These are phyloP conservation scores for Gnetum montanum DNA, from an alignment of 75 land plant species.

Conservation along the genomic window DNA sequence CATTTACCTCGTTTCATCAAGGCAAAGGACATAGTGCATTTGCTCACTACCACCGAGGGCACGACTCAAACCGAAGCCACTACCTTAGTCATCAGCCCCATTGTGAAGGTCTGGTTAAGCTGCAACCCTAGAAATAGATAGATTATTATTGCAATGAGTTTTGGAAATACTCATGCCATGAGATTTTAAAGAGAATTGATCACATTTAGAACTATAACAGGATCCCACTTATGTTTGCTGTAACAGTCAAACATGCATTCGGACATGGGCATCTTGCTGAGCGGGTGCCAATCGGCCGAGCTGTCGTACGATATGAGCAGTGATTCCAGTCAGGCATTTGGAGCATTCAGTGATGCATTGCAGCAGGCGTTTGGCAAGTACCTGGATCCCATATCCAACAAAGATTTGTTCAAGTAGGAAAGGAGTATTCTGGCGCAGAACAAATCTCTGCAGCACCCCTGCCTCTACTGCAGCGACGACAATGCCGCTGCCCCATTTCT, in stretches of 20 bases:
- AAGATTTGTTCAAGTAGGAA: constrained; percentile 48
- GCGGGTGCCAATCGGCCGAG: constrained; percentile 82
- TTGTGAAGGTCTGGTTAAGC: no score
- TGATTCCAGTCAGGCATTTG: constrained; percentile 37
- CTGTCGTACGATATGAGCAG: constrained; percentile 81
- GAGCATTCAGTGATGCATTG: constrained; percentile 84
- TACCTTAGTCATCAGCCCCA: no score
- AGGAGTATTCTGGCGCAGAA: constrained; percentile 36
- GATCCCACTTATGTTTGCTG: no score
- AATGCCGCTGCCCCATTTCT: constrained; percentile 54
- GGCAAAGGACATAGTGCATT: no score
- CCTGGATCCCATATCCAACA: constrained; percentile 35
- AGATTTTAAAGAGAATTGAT: no score
- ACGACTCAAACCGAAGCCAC: no score
- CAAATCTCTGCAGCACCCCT: constrained; percentile 72
- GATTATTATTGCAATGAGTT: no score
- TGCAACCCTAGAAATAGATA: no score
- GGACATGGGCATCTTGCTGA: constrained; percentile 69
- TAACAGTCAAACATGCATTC: constrained; percentile 11
- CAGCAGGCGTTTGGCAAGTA: constrained; percentile 47
- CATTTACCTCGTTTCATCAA: no score
- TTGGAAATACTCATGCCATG: no score
- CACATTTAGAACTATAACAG: no score
- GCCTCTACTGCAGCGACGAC: constrained; percentile 76
- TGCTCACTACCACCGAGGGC: no score